Base-by-base conservation (phyloP, 805 yeast genomes). In the Yueomyces sinensis region DNA sequence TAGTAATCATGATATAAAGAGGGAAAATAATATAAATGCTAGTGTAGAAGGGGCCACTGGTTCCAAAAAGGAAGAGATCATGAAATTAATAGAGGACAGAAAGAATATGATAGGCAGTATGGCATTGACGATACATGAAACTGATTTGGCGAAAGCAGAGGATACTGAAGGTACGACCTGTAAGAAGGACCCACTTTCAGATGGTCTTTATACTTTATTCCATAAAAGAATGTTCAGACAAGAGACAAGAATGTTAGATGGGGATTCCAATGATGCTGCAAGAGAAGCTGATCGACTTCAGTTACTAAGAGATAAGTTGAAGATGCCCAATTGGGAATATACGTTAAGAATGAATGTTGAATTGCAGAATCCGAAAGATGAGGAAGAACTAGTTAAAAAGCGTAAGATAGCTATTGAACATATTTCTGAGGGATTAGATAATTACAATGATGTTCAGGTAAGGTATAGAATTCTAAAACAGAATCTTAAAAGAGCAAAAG, bases 221-320 rank as follows among this genome's bases (percentile, higher is more conserved):
- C 87, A 80, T 54, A 64, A 65, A 29, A 63, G 69, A 28, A 71
- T 78, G 74, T 71, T 68, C 41, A 70, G 70, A 36, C 76, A 75
- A 34, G 94, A 82, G 52, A 67, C 66, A 38, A 63, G 71, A 31
- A 74, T 77, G 70, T 58, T 67, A 2, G 87, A 80, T 42, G 59
- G 70, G 18, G 68, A 64, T 32, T 24, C 44, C 6, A 30, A 37
- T 1, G 64, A 68, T 36, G 60, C 74, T 30, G 57, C 67, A 32
- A 51, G 60, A 7, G 89, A 79, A 45, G 70, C 73, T 22, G 83
- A 76, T 35, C 66, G 64, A 22, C 43, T 66, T 23, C 35, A 39
- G 9, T 33, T 47, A 16, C 62, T 73, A 25, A 52, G 60, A 22
- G 66, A 67, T 11, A 67, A 65, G 41, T 57, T 73, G 33, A 49